phyloP scores from a whole-genome alignment of 495 filamentous ascomycete genomes.

The Aspergillus leporis region DNA sequence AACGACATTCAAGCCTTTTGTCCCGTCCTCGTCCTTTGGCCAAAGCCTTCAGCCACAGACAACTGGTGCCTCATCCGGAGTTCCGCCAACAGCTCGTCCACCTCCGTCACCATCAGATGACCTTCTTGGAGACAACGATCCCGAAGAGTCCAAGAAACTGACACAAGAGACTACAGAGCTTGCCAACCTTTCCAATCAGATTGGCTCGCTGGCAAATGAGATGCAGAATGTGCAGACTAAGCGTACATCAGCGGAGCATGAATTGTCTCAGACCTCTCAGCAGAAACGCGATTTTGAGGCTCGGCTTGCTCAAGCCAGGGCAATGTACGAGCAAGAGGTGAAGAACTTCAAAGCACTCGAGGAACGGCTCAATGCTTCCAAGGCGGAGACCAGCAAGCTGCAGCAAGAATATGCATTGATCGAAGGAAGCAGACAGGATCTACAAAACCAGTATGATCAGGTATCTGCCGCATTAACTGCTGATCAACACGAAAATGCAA shows the following conservation, averaged over 20 bases:
- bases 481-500: conserved; percentile 85
- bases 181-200: conserved; percentile 95
- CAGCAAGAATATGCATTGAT: conserved; percentile 78
- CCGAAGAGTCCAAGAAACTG: conserved; percentile 83
- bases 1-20: conserved; percentile 81
- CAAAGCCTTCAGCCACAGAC: conserved; percentile 74
- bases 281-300: conserved; percentile 93
- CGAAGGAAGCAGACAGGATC: conserved; percentile 78
- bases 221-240: conserved; percentile 89
- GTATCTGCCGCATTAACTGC: conserved; percentile 70
- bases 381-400: conserved; percentile 78
- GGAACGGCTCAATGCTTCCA: conserved; percentile 72
- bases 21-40: conserved; percentile 88
- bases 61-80: conserved; percentile 66
- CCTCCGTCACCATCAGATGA: conserved; percentile 71
- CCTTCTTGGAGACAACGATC: conserved; percentile 90
- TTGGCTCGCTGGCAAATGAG: conserved; percentile 84
- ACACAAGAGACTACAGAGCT: conserved; percentile 87
- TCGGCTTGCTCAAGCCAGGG: conserved; percentile 77
- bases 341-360: conserved; percentile 81
- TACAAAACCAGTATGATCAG: conserved; percentile 82
- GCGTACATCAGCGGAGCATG: conserved; percentile 71
- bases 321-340: conserved; percentile 90
- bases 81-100: conserved; percentile 43
- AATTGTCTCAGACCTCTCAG: conserved; percentile 70